Evolutionary conservation across 73 alveolate genomes (phyloP).

Genomic region (Diophrys appendiculata): DNA sequence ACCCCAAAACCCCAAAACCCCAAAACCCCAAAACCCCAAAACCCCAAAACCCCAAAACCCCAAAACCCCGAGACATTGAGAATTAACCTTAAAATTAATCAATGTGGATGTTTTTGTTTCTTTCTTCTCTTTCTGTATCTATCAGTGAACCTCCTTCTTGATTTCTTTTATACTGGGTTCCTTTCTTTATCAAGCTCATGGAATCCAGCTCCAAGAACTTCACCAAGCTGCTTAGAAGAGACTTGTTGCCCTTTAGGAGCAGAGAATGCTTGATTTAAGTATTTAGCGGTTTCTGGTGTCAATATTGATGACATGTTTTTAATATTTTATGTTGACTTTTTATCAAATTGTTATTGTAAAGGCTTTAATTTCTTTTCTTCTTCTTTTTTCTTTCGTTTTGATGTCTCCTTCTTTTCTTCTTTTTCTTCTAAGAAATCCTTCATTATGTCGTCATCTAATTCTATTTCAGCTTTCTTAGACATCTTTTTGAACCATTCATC

Average conservation of each 20-base stretch:
- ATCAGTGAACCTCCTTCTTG: not conserved
- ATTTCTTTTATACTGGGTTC: not conserved
- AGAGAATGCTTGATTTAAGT: slow-evolving; percentile 6
- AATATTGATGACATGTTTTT: slow-evolving; percentile 7
- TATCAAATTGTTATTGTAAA: not conserved
- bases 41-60: no score
- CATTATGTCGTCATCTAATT: slow-evolving; percentile 25
- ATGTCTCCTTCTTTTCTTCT: slow-evolving; percentile 9
- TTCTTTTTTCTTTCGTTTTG: slow-evolving; percentile 13
- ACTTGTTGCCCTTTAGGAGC: not conserved
- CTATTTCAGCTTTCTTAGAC: slow-evolving; percentile 33
- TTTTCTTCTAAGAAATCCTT: not conserved
- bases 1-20: no score
- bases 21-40: no score
- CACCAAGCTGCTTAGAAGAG: not conserved
- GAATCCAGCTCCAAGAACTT: not conserved
- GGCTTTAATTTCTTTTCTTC: slow-evolving; percentile 13
- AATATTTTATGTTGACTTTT: not conserved
- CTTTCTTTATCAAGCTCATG: not conserved
- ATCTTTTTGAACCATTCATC: slow-evolving; percentile 44
- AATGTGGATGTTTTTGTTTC: not conserved
- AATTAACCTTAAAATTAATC: no score
- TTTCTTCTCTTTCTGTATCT: not conserved
- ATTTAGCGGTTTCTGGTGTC: slow-evolving; percentile 17
- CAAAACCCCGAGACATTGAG: no score